Evolutionary conservation across 768 basidiomycete species (phyloP).

Genomic region (Suillus subluteus): DNA sequence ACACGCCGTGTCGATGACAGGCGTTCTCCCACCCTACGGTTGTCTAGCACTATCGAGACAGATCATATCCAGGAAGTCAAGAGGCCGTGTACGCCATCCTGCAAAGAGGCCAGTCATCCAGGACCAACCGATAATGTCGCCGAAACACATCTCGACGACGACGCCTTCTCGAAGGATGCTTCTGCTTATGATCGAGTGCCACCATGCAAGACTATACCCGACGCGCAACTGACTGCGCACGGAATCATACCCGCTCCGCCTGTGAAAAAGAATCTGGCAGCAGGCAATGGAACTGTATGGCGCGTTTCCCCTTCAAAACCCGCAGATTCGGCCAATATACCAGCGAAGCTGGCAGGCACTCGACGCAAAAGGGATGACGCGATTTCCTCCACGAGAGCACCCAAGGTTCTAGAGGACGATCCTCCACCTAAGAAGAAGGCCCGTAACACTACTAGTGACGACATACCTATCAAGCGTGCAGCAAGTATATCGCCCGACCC

Average conservation of each 20-base stretch:
- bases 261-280: background rate
- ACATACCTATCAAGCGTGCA: conserved; percentile 7
- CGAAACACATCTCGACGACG: background rate
- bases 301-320: conserved; percentile 4
- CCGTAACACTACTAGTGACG: background rate
- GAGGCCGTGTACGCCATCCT: background rate
- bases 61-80: background rate
- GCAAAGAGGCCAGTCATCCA: background rate
- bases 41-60: background rate
- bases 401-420: conserved; percentile 3
- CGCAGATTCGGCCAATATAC: conserved; percentile 1
- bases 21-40: background rate
- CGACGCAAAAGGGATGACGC: conserved; percentile 31
- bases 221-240: background rate
- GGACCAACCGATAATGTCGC: background rate
- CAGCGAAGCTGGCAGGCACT: conserved; percentile 23
- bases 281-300: background rate
- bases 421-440: conserved; percentile 26
- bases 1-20: background rate
- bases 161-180: background rate
- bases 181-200: background rate
- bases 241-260: background rate
- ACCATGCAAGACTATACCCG: background rate
- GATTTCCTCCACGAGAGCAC: conserved; percentile 5
- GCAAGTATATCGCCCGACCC: background rate